A percentile compares a stretch with the other conserved stretches of the same genome.
These are phyloP conservation scores for Fusarium veterinarium DNA, from an alignment of 2,329 filamentous ascomycete species.

Conservation along the genomic window DNA sequence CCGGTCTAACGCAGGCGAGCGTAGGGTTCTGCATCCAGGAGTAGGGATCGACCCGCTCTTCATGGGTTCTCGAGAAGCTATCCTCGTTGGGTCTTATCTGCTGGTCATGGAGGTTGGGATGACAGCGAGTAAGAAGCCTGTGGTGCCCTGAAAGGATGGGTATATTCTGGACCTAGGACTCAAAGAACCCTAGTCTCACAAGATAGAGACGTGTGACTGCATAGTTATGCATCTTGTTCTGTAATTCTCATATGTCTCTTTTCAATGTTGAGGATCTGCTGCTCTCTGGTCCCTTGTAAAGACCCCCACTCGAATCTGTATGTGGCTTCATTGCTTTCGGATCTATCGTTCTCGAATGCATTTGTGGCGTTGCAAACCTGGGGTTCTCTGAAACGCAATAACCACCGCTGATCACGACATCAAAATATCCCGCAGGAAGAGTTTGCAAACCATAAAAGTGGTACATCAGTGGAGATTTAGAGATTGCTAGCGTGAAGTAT, in stretches of 20 bases:
- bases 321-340: conserved; percentile 13
- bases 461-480: conserved; percentile 22
- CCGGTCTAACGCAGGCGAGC: conserved; percentile 40
- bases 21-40: conserved; percentile 24
- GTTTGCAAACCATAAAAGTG: conserved; percentile 38
- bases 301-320: conserved; percentile 16
- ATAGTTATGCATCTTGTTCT: not conserved
- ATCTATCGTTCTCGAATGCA: not conserved
- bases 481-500: conserved; percentile 9
- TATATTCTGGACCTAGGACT: conserved; percentile 7
- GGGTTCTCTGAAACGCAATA: conserved; percentile 36
- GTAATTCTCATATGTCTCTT: not conserved
- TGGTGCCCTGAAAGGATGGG: conserved; percentile 9
- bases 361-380: conserved; percentile 32
- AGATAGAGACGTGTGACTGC: not conserved
- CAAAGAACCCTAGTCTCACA: not conserved
- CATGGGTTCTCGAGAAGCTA: conserved; percentile 21
- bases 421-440: conserved; percentile 15
- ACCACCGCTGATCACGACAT: conserved; percentile 43
- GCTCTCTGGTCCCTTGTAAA: not conserved
- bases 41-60: conserved; percentile 39
- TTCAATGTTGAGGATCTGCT: not conserved
- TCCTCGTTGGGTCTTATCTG: conserved; percentile 21
- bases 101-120: conserved; percentile 23
- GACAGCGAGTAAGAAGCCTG: conserved; percentile 7